Evolutionary conservation across 352 stramenopile genomes (phyloP).

Genomic region (Pythium pyrilobum): DNA sequence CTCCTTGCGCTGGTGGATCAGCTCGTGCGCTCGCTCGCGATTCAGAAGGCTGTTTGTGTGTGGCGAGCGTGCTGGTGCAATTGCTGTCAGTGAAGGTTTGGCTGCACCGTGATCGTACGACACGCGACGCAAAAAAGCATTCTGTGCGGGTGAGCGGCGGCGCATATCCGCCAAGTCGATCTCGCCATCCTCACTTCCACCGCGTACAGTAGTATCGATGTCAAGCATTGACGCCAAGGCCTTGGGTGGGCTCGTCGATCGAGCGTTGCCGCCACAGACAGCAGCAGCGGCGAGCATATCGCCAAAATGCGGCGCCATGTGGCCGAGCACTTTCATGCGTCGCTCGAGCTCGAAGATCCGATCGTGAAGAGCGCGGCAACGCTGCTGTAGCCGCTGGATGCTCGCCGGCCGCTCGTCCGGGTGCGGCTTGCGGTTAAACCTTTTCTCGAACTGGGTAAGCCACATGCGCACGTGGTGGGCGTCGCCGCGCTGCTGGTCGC

Average conservation of each 20-base stretch:
- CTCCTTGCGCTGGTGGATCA: conserved; percentile 32
- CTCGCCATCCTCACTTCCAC: background rate
- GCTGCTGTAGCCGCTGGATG: conserved; percentile 31
- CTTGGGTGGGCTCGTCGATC: background rate
- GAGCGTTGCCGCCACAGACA: background rate
- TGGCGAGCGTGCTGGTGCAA: background rate
- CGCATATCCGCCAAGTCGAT: background rate
- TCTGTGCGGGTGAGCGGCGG: conserved; percentile 50
- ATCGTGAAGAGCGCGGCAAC: conserved; percentile 29
- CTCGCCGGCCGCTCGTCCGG: conserved; percentile 26
- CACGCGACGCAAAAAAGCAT: conserved; percentile 52
- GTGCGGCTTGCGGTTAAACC: conserved; percentile 38
- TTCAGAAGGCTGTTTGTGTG: background rate
- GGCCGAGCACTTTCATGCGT: conserved; percentile 8
- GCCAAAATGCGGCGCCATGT: too few species aligned
- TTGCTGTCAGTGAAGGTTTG: background rate
- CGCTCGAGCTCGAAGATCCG: conserved; percentile 36
- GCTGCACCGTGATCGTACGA: background rate
- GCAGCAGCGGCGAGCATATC: too few species aligned
- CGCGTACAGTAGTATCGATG: conserved; percentile 2
- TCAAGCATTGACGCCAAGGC: background rate
- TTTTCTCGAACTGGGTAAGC: conserved; percentile 52
- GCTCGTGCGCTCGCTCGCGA: conserved; percentile 9
- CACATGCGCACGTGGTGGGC: conserved; percentile 41
- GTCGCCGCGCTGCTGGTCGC: conserved; percentile 27